phyloP scores from a whole-genome alignment of 1,284 basidiomycete genomes.

The Austroboletus novae-zelandiae region DNA sequence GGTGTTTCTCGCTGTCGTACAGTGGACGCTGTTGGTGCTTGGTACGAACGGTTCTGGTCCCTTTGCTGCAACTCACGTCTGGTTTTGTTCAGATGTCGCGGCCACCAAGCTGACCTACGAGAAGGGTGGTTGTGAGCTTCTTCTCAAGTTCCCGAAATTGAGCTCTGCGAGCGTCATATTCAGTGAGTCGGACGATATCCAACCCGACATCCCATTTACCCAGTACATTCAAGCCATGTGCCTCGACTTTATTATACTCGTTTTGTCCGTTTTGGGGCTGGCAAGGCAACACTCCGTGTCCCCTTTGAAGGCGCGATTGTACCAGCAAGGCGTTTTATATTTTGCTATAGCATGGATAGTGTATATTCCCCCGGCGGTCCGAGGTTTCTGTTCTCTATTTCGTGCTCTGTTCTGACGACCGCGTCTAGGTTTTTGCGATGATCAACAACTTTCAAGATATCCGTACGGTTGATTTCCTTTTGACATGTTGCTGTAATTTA shows the following conservation, averaged over 20 bases:
- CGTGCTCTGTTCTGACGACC: neutral
- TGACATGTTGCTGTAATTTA: neutral
- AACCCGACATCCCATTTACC: neutral
- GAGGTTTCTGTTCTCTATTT: neutral
- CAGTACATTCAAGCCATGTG: constrained; percentile 5
- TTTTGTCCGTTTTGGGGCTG: constrained; percentile 15
- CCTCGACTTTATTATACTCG: constrained; percentile 18
- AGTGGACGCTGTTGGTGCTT: constrained; percentile 12
- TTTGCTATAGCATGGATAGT: constrained; percentile 6
- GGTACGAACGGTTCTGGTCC: constrained; percentile 6
- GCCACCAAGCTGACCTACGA: neutral
- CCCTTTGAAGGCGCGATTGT: constrained; percentile 10
- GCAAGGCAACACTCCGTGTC: constrained; percentile 12
- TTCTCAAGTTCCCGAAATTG: neutral
- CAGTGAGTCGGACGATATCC: constrained; percentile 6
- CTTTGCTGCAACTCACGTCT: neutral
- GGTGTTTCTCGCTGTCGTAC: constrained; percentile 12
- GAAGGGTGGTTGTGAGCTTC: neutral
- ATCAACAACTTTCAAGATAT: neutral
- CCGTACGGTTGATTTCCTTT: constrained; percentile 4
- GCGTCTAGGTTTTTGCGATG: constrained; percentile 8
- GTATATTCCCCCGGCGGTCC: constrained; percentile 13
- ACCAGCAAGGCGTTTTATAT: constrained; percentile 20
- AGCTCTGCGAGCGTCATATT: constrained; percentile 7
- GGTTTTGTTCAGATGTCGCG: constrained; percentile 5